Evolutionary conservation across 345 rosid genomes (phyloP).

Genomic region (Eucalyptus paniculata): DNA sequence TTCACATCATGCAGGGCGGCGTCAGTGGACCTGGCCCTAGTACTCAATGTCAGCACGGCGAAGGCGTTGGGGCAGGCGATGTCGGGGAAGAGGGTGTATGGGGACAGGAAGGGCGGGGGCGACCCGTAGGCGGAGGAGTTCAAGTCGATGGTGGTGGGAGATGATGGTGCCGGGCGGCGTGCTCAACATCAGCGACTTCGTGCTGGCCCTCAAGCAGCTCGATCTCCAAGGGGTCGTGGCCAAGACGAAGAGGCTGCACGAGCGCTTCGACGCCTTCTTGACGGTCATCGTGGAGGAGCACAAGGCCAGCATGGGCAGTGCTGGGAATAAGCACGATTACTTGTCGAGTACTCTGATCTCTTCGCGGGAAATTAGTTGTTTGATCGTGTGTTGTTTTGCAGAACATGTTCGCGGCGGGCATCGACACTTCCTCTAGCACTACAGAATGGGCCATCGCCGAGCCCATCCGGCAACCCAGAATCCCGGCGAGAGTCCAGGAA

Average conservation of each 20-base stretch:
- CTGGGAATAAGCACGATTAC: not conserved
- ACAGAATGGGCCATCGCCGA: conserved; percentile 66
- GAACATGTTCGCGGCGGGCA: too few relatives aligned
- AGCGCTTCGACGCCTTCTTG: not conserved
- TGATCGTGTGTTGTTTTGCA: too few relatives aligned
- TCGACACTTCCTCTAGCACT: too few relatives aligned
- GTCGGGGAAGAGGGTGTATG: too few relatives aligned
- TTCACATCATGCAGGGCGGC: too few relatives aligned
- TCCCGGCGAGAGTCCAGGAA: conserved; percentile 21
- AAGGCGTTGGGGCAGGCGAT: too few relatives aligned
- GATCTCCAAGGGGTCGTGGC: not conserved
- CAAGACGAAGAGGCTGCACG: not conserved
- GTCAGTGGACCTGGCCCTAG: accelerated
- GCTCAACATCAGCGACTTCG: not conserved
- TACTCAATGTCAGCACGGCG: too few relatives aligned
- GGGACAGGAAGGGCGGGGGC: too few relatives aligned
- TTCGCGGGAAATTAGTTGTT: too few relatives aligned
- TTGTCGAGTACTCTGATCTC: not conserved
- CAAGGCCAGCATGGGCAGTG: not conserved
- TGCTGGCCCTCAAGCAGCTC: not conserved
- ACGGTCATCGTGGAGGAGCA: not conserved
- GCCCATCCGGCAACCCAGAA: conserved; percentile 51
- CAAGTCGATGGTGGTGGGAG: too few relatives aligned
- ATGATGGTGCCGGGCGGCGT: too few relatives aligned
- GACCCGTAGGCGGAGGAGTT: too few relatives aligned